Evolutionary conservation across 2,329 filamentous ascomycete species (phyloP), one percentile per base, ranked within the genome.

Genomic region (Neoscytalidium dimidiatum): DNA sequence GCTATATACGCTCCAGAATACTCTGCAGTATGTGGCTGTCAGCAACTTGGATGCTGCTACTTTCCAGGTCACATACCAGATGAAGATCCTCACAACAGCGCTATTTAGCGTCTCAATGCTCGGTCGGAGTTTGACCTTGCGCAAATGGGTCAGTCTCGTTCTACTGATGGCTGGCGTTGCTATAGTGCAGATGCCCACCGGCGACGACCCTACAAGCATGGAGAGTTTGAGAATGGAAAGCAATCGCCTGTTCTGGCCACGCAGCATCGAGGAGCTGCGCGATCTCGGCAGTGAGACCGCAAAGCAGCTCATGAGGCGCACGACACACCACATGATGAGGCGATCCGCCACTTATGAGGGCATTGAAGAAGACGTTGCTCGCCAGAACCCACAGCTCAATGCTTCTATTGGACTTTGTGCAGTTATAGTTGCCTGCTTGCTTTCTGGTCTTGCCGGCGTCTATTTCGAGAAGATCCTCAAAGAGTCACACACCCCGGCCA

Each of bases 381-480:
- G 82, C 35, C 80, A 83, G 31, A 76, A 82, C 56, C 82, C 86
- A 5, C 77, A 80, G 48, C 90, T 96, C 86, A 93, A 95, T 77
- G 88, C 90, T 68, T 89, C 90, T 0, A 83, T 95, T 52, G 95
- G 95, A 3, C 78, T 98, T 21, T 80, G 88, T 3, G 90, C 94
- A 0, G 94, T 95, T 0, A 79, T 96, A 44, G 80, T 90, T 11
- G 90, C 93, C 13, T 94, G 92, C 60, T 82, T 89, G 9, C 85
- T 95, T 7, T 97, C 94, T 1, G 93, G 93, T 2, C 80, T 97
- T 56, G 94, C 92, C 0, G 91, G 93, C 0, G 92, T 94, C 1
- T 92, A 92, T 71, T 94, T 94, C 69, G 92, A 98, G 77, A 97
- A 96, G 79, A 88, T 97, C 3, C 83, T 98, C 64, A 97, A 96